phyloP scores from a whole-genome alignment of 148 eudicot species.

The Vaccinium macrocarpon region DNA sequence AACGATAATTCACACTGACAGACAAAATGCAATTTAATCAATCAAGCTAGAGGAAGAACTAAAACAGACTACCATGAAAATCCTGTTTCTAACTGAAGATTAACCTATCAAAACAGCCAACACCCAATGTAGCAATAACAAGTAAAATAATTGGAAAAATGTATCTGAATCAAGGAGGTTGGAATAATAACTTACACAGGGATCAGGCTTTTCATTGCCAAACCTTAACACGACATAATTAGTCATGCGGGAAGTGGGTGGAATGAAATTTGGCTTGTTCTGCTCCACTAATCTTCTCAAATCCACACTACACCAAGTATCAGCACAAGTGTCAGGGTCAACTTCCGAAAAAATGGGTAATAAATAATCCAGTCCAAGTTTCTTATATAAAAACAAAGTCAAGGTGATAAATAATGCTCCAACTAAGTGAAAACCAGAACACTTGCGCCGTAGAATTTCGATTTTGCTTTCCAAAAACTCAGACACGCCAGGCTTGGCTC shows the following conservation, averaged over 20 bases:
- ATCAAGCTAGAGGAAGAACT: conserved; percentile 12
- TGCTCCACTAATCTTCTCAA: conserved; percentile 80
- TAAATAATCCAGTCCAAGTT: not conserved
- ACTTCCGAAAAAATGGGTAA: not conserved
- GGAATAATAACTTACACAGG: conserved; percentile 46
- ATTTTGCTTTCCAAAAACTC: not conserved
- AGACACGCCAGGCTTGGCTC: too few species aligned
- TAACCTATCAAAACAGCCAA: not conserved
- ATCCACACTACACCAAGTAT: conserved; percentile 64
- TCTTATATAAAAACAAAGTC: not conserved
- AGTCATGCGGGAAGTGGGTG: conserved; percentile 84
- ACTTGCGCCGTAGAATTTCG: not conserved
- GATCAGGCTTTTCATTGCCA: conserved; percentile 51
- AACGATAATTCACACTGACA: not conserved
- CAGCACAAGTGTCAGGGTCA: not conserved
- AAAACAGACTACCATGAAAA: not conserved
- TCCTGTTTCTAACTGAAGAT: not conserved
- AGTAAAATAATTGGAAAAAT: not conserved
- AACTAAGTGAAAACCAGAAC: not conserved
- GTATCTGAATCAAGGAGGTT: not conserved
- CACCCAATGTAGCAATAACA: not conserved
- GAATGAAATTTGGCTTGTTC: conserved; percentile 63
- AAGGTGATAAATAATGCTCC: not conserved
- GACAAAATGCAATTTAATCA: not conserved
- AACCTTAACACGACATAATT: conserved; percentile 80